These are phyloP conservation scores for Pseudozyma thailandica DNA, from an alignment of 1,284 basidiomycete species.

Conservation along the genomic window DNA sequence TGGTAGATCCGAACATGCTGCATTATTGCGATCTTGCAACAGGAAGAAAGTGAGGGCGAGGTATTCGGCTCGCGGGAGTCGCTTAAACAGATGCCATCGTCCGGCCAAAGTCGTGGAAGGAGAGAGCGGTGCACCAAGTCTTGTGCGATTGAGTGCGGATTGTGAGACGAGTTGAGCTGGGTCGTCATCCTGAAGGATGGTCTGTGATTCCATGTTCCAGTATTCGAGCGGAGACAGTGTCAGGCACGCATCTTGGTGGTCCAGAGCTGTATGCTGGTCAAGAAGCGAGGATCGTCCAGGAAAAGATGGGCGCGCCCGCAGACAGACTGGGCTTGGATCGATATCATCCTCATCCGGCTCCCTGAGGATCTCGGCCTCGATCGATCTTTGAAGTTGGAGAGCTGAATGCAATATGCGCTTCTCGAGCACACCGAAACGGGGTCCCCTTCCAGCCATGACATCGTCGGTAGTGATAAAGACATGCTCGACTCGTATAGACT, in stretches of 20 bases:
- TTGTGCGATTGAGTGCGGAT: slow-evolving; percentile 41
- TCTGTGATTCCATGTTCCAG: slow-evolving; percentile 44
- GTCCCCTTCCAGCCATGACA: slow-evolving; percentile 56
- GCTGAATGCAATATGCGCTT: slow-evolving; percentile 58
- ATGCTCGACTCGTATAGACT: slow-evolving; percentile 57
- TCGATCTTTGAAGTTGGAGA: slow-evolving; percentile 51
- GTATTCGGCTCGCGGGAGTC: slow-evolving; percentile 62
- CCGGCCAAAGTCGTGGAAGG: slow-evolving; percentile 61
- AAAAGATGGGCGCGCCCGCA: slow-evolving; percentile 35
- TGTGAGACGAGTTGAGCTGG: slow-evolving; percentile 51
- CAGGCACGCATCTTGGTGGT: slow-evolving; percentile 36
- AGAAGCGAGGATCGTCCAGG: slow-evolving; percentile 17
- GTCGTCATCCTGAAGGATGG: slow-evolving; percentile 38
- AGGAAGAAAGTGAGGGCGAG: slow-evolving; percentile 65
- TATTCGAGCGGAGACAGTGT: slow-evolving; percentile 62
- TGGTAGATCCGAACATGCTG: slow-evolving; percentile 11
- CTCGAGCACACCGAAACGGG: slow-evolving; percentile 58
- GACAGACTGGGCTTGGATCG: slow-evolving; percentile 8
- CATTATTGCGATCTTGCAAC: slow-evolving; percentile 12
- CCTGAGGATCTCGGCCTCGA: slow-evolving; percentile 35
- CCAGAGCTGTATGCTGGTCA: neutral
- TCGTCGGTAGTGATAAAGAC: slow-evolving; percentile 65
- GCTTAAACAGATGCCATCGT: slow-evolving; percentile 63
- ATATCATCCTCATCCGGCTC: slow-evolving; percentile 1
- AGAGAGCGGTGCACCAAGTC: slow-evolving; percentile 50